phyloP scores from a whole-genome alignment of 1,284 basidiomycete species.

The Fomitiporia mediterranea region DNA sequence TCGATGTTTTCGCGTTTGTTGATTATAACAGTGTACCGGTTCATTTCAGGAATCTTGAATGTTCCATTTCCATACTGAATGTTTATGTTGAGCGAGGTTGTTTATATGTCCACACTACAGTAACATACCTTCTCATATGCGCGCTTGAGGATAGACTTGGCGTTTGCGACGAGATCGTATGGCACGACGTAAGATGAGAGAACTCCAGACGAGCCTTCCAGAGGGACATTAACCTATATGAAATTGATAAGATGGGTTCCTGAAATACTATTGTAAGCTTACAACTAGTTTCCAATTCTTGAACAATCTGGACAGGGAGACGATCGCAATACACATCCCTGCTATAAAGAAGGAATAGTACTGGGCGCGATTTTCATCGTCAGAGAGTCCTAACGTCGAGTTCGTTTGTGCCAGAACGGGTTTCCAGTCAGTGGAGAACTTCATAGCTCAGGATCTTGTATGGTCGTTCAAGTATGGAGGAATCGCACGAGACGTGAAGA shows the following conservation, averaged over 20 bases:
- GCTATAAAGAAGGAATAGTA: background rate
- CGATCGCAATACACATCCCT: too few species aligned
- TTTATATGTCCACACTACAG: background rate
- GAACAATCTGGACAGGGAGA: too few species aligned
- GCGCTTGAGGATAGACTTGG: conserved; percentile 3
- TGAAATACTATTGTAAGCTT: too few species aligned
- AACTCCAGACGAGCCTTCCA: background rate
- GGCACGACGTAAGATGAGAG: conserved; percentile 6
- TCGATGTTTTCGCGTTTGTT: conserved; percentile 27
- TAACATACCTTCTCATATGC: conserved; percentile 9
- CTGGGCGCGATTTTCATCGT: background rate
- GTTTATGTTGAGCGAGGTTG: background rate
- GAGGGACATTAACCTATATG: conserved; percentile 7
- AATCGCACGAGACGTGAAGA: background rate
- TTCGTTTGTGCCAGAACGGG: background rate
- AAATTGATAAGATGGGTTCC: too few species aligned
- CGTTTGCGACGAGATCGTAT: conserved; percentile 5
- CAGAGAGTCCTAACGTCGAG: too few species aligned
- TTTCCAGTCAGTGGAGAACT: background rate
- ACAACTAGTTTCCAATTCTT: too few species aligned
- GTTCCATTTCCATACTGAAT: conserved; percentile 22
- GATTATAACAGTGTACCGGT: conserved; percentile 29
- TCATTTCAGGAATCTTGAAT: conserved; percentile 28
- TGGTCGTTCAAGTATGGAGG: background rate
- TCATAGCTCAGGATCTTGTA: background rate